phyloP scores from a whole-genome alignment of 164 flowering plant genomes.

The Vitis rupestris region DNA sequence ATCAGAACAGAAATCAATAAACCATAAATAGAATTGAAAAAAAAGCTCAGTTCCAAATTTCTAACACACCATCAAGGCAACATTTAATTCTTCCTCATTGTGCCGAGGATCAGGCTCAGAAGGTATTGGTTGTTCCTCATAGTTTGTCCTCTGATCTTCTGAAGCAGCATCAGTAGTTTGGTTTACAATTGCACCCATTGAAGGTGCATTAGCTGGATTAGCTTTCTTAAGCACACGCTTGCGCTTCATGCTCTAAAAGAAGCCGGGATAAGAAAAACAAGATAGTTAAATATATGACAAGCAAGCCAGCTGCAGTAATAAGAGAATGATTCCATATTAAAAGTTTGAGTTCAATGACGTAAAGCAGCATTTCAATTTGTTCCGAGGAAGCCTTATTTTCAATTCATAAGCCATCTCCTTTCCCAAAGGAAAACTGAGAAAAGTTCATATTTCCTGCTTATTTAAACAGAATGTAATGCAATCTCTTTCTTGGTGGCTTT shows the following conservation, averaged over 20 bases:
- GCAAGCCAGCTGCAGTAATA: too few relatives aligned
- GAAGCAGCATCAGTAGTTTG: constrained; percentile 22
- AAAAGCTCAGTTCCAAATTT: neutral
- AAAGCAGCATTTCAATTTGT: too few relatives aligned
- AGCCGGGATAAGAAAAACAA: neutral
- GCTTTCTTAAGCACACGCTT: constrained; percentile 79
- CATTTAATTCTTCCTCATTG: constrained; percentile 60
- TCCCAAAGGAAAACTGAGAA: neutral
- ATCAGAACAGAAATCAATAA: neutral
- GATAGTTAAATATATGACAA: too few relatives aligned
- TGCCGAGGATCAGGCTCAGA: constrained; percentile 23
- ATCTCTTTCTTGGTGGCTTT: too few relatives aligned
- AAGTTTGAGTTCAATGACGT: too few relatives aligned
- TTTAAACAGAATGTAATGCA: too few relatives aligned
- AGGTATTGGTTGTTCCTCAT: constrained; percentile 22
- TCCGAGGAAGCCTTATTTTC: too few relatives aligned
- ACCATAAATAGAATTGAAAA: neutral
- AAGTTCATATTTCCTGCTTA: too few relatives aligned
- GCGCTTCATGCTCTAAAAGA: constrained; percentile 62
- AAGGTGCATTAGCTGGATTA: constrained; percentile 35
- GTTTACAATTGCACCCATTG: constrained; percentile 17
- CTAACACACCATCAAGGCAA: constrained; percentile 33
- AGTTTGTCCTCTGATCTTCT: constrained; percentile 25
- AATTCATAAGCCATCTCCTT: neutral
- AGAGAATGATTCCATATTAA: too few relatives aligned